Base-by-base conservation (phyloP, 306 rosid species). In the Cicer judaicum region DNA sequence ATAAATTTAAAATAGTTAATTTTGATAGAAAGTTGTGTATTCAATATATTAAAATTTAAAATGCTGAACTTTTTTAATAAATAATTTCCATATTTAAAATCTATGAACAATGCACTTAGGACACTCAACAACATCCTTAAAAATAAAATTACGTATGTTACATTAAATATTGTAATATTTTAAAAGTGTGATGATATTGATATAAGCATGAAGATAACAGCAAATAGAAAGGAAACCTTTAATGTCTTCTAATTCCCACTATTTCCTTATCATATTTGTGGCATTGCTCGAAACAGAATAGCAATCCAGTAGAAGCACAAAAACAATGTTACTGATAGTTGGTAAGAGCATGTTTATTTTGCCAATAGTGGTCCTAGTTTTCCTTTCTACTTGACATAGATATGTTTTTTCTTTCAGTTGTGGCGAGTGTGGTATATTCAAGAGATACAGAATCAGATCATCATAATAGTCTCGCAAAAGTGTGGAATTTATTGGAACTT, bases 401-500 rank as follows among this genome's bases (percentile, higher is more conserved):
- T 5, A 10, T 62, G 24, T 13, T 74, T 61, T 67, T 7, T 44
- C 7, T 48, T 12, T 49, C 74, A 67, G 80, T 44, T 43, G 42
- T 14, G 0, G 3, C 5, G 1, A 66, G 52, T 68, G 36, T 56
- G 62, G 18, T 67, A 10, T 3, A 10, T 69, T 48, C 76, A 69
- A 40, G 55, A 13, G 40, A 47, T 10, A 13, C 4, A 6, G 39
- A 1, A 16, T n/a, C 49, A 10, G 18, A 40, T 38, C 14, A 38
- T 11, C 19, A 10, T 10, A 16, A 21, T 6, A 77, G 9, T 39
- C 39, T 8, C 8, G 41, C 75, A 68, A 49, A 53, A 49, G 50
- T 64, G 1, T 81, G 84, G 85, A 78, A 66, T 44, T 50, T 65
- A 43, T 78, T 75, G 84, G 68, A 81, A 46, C 42, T 79, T 19